These are phyloP conservation scores for Hyaloscypha hepaticicola DNA, from an alignment of 495 filamentous ascomycete genomes.

Conservation along the genomic window DNA sequence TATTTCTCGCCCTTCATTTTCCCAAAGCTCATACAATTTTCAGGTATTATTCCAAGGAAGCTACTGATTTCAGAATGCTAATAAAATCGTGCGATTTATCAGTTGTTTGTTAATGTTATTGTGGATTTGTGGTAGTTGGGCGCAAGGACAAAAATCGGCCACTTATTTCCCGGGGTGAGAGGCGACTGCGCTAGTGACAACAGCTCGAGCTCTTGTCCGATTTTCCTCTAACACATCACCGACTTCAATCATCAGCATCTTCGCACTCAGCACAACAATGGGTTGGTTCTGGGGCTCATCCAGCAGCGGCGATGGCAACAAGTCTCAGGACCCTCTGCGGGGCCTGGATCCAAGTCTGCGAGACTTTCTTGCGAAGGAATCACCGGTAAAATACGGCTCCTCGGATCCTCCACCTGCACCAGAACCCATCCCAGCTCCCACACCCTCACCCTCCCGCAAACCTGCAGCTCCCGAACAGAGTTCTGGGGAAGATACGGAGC, in stretches of 20 bases:
- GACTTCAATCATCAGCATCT: background rate
- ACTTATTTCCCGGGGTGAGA: no score
- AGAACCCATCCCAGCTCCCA: slow-evolving; percentile 24
- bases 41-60: no score
- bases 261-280: slow-evolving; percentile 17
- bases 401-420: slow-evolving; percentile 25
- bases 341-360: slow-evolving; percentile 82
- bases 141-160: no score
- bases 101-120: no score
- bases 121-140: no score
- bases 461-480: slow-evolving; percentile 4
- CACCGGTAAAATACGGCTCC: slow-evolving; percentile 65
- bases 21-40: no score
- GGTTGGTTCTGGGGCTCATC: slow-evolving; percentile 33
- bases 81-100: no score
- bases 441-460: slow-evolving; percentile 19
- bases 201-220: background rate
- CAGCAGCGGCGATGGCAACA: slow-evolving; percentile 17
- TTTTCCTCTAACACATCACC: background rate
- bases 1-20: no score
- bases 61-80: no score
- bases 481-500: slow-evolving; percentile 9
- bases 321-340: slow-evolving; percentile 62
- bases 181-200: no score
- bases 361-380: slow-evolving; percentile 81